phyloP scores from a whole-genome alignment of 1,139 yeast species.

The Pichia inconspicua region DNA sequence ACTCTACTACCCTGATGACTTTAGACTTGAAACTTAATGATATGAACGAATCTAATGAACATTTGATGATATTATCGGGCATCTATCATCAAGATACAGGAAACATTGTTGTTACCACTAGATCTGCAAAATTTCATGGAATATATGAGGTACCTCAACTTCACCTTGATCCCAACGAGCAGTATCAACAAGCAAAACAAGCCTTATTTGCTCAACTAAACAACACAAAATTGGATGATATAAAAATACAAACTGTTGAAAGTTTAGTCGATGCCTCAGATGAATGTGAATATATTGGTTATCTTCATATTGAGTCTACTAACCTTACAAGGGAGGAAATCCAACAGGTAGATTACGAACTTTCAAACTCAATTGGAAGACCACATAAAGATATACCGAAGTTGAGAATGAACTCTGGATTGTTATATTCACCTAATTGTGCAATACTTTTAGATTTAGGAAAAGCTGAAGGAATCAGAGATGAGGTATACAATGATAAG shows the following conservation, averaged over 20 bases:
- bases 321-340: constrained; percentile 46
- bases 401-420: constrained; percentile 44
- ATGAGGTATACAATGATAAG: constrained; percentile 40
- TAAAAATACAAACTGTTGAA: constrained; percentile 30
- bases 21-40: constrained; percentile 29
- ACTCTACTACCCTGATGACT: constrained; percentile 19
- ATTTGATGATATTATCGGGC: constrained; percentile 48
- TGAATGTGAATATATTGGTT: constrained; percentile 66
- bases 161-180: constrained; percentile 33
- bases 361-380: constrained; percentile 62
- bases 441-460: constrained; percentile 46
- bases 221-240: constrained; percentile 33
- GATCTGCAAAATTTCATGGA: constrained; percentile 70
- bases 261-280: constrained; percentile 32
- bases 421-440: constrained; percentile 85
- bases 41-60: constrained; percentile 36
- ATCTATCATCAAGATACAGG: constrained; percentile 69
- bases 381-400: constrained; percentile 60
- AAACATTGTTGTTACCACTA: constrained; percentile 52
- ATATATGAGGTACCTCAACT: constrained; percentile 52
- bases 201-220: constrained; percentile 36
- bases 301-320: constrained; percentile 60
- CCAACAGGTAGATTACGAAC: constrained; percentile 60
- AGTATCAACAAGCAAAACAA: constrained; percentile 36
- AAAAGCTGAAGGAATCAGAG: constrained; percentile 47